A percentile compares a stretch with the other conserved stretches of the same genome.
phyloP scores from a whole-genome alignment of 176 grass and related monocot species.

The Zoysia pacifica region DNA sequence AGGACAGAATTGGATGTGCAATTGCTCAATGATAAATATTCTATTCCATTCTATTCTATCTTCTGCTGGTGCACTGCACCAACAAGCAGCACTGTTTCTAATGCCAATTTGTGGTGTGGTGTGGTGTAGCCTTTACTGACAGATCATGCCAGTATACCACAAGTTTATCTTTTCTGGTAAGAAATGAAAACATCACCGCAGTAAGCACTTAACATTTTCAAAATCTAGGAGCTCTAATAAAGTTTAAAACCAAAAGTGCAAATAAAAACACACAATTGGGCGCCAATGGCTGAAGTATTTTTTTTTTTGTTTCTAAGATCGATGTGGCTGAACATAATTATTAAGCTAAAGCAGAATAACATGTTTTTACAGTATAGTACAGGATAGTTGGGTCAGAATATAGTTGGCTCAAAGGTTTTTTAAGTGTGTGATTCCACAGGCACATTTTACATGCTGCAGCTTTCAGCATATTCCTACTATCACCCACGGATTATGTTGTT shows the following conservation, averaged over 20 bases:
- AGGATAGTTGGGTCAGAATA: neutral
- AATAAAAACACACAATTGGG: conserved; percentile 8
- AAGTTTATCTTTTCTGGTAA: conserved; percentile 5
- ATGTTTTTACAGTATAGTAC: neutral
- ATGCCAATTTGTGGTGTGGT: neutral
- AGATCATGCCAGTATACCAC: conserved; percentile 1
- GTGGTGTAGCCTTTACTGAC: neutral
- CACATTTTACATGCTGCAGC: neutral
- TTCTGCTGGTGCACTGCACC: conserved; percentile 22
- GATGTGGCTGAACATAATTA: neutral
- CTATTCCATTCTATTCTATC: neutral
- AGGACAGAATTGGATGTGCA: conserved; percentile 23
- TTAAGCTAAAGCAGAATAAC: neutral
- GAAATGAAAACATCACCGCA: neutral
- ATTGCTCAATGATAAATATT: conserved; percentile 27
- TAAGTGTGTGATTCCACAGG: neutral
- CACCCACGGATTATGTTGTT: conserved; percentile 26
- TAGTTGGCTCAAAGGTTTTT: conserved; percentile 25
- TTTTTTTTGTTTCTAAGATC: no score
- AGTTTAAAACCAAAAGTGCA: neutral
- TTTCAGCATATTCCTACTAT: conserved; percentile 15
- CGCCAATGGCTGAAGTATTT: neutral
- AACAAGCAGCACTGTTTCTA: conserved; percentile 6
- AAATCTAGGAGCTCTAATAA: conserved; percentile 17
- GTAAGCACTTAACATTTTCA: neutral